Evolutionary conservation across 306 rosid species (phyloP), one percentile per base, ranked within the genome.

Genomic region (Ochetophila trinervis): DNA sequence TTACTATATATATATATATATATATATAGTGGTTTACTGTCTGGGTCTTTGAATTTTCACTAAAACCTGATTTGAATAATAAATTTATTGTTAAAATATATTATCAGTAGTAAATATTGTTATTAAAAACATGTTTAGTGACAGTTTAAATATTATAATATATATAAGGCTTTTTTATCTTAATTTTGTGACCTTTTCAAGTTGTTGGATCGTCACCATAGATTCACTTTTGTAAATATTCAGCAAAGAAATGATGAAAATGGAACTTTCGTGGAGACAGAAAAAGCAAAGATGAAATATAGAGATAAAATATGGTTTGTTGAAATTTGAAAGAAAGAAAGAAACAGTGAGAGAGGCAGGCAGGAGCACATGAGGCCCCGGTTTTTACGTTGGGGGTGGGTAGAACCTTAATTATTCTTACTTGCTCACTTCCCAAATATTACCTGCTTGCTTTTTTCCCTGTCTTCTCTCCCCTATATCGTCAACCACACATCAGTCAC

Each of bases 371-470:
- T 74, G 82, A 62, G 70, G 76, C 70, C 84, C 84, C 83, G 79
- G 78, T 47, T 75, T 85, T 77, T 68, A 62, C 82, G 84, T 74
- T 73, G 81, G 72, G 76, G 75, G 57, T 36, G 90, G 83, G 23
- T 50, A 50, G 79, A 85, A 87, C 77, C 76, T 76, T 81, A 76
- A 72, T 83, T 79, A 83, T 85, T 81, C 66, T 75, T 77, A 60
- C 87, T 82, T 79, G 78, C 77, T 57, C 80, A 40, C 45, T 65
- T 56, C 55, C 50, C 65, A 20, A 57, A 48, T 48, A 47, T 55
- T 56, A 69, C 66, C 79, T 63, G 62, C 79, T 75, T 63, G 62
- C 79, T 75, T 23, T 24, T 52, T 19, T 44, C 1, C 20, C 68
- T 60, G 59, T 35, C 60, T 35, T 69, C 27, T 50, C 54, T 16